Base-by-base conservation (phyloP, 345 rosid species). In the Pistacia atlantica region DNA sequence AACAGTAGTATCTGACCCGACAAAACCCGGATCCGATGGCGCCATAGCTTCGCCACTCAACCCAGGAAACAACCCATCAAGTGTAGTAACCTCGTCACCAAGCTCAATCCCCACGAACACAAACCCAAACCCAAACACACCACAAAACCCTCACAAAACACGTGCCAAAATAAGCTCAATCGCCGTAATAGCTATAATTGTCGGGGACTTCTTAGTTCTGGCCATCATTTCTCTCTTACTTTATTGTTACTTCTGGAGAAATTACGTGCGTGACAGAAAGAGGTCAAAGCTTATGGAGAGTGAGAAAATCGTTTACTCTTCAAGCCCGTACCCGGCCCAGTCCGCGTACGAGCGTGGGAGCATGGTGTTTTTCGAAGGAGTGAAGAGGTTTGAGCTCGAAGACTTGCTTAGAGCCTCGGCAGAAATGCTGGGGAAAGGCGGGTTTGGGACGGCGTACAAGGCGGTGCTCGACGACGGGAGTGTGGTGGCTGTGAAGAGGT, bases 381-480 rank as follows among this genome's bases (percentile, higher is more conserved):
- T 81, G 65, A 78, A 84, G 79, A 68, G 90, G 77, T 95, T 95
- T 48, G 98, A 95, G 83, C 87, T 95, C 2, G 97, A 95, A 82
- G 97, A 95, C 77, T 82, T 95, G 80, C 84, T 95, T 52, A 77
- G 97, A 73, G 97, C 98, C 3, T 95, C 98, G 28, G 98, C 98
- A 7, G 98, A 95, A 89, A 91, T 95, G 97, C 80, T 95, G 42
- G 98, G 98, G 33, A 95, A 95, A 83, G 97, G 97, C 3, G 95
- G 93, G 71, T 90, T 93, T 12, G 98, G 97, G 33, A 95, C 97
- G 55, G 94, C 98, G 48, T 95, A 95, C 79, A 95, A 95, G 70
- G 98, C 97, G 25, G 94, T 93, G 49, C 89, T 93, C 46, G 97
- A 93, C 11, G 97, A 93, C 52, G 97, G 97, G 22, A 86, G 75